phyloP scores from a whole-genome alignment of 1,139 yeast genomes.

The Zygosaccharomyces pseudobailii region DNA sequence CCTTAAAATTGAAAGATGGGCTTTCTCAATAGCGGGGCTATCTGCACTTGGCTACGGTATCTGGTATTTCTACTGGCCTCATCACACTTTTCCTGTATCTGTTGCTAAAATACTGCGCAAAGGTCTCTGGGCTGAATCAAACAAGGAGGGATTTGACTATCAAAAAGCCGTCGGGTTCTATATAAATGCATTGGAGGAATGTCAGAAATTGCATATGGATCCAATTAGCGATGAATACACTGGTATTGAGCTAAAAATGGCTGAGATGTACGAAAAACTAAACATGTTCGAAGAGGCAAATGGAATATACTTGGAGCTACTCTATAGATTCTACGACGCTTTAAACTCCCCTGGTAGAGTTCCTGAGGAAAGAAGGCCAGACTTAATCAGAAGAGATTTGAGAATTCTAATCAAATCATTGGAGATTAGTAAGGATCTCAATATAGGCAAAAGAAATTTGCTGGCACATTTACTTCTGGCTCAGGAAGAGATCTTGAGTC shows the following conservation, averaged over 20 bases:
- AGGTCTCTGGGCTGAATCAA: slow-evolving; percentile 81
- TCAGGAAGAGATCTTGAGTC: slow-evolving; percentile 50
- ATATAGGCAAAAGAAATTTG: slow-evolving; percentile 53
- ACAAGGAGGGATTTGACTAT: slow-evolving; percentile 56
- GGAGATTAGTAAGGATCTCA: slow-evolving; percentile 51
- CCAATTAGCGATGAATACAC: slow-evolving; percentile 68
- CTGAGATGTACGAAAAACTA: slow-evolving; percentile 76
- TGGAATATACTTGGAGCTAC: slow-evolving; percentile 61
- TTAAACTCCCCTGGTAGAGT: slow-evolving; percentile 39
- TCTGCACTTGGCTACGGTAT: slow-evolving; percentile 37
- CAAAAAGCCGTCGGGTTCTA: slow-evolving; percentile 66
- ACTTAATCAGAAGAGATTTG: slow-evolving; percentile 65
- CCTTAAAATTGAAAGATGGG: slow-evolving; percentile 9
- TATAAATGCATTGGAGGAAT: slow-evolving; percentile 47
- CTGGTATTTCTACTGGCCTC: slow-evolving; percentile 61
- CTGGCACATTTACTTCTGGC: slow-evolving; percentile 63
- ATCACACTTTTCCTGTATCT: slow-evolving; percentile 46
- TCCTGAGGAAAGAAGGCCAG: slow-evolving; percentile 42
- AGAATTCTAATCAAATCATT: slow-evolving; percentile 65
- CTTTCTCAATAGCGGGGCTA: slow-evolving; percentile 30
- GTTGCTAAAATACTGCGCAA: slow-evolving; percentile 62
- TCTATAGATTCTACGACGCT: slow-evolving; percentile 57
- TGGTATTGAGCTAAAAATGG: slow-evolving; percentile 79
- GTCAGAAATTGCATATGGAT: slow-evolving; percentile 46
- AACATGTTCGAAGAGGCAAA: slow-evolving; percentile 59